A percentile compares a stretch with the other conserved stretches of the same genome.
Conservation (phyloP, 768 basidiomycete species). For the Kwoniella newhampshirensis region DNA sequence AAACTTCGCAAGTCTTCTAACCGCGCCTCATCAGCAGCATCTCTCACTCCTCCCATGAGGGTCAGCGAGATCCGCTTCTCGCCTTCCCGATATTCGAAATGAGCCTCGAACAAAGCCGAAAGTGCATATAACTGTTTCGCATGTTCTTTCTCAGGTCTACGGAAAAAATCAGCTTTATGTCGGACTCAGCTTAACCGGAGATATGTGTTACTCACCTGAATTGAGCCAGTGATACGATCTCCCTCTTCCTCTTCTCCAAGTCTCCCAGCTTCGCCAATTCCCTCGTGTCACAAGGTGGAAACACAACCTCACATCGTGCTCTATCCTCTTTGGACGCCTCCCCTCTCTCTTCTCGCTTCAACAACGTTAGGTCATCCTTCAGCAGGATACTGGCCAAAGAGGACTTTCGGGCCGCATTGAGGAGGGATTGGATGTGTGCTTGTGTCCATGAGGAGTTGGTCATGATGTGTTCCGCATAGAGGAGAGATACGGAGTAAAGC, state of each 20-base stretch:
- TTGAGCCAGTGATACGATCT: conserved; percentile 85
- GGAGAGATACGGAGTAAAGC: conserved; percentile 73
- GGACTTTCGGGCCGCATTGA: conserved; percentile 51
- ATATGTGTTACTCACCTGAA: conserved; percentile 66
- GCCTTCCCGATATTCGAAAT: conserved; percentile 62
- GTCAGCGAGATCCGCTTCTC: conserved; percentile 62
- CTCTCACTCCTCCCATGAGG: conserved; percentile 81
- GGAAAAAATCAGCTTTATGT: not conserved
- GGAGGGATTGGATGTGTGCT: conserved; percentile 73
- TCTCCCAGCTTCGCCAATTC: conserved; percentile 59
- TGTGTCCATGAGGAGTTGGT: conserved; percentile 96
- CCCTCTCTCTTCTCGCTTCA: conserved; percentile 17
- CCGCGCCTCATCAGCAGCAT: conserved; percentile 69
- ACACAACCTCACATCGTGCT: conserved; percentile 61
- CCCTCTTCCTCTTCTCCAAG: conserved; percentile 57
- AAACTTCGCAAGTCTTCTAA: conserved; percentile 64
- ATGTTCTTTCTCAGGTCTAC: conserved; percentile 89
- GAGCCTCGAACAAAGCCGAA: conserved; percentile 59
- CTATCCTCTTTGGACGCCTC: conserved; percentile 13
- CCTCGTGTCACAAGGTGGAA: conserved; percentile 86
- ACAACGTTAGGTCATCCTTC: conserved; percentile 28
- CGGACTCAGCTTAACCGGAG: not conserved
- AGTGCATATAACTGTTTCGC: conserved; percentile 73
- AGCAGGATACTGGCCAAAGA: conserved; percentile 32
- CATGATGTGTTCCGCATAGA: conserved; percentile 66